A percentile compares a stretch with the other conserved stretches of the same genome.
These are phyloP conservation scores for Urochloa ruziziensis DNA, from an alignment of 176 grass and related monocot species.

Conservation along the genomic window DNA sequence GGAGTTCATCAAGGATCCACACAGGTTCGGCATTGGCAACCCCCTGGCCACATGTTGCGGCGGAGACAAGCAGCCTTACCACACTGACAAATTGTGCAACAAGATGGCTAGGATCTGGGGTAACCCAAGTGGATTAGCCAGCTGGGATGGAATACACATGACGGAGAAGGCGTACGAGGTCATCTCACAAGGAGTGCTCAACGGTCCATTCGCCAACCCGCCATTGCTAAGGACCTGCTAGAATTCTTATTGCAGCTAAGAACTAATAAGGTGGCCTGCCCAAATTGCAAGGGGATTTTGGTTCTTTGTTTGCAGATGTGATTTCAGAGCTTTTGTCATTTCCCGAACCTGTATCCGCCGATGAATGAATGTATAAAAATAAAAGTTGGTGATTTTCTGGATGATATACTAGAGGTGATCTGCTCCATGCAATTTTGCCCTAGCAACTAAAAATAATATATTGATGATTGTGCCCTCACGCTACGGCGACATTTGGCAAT, in stretches of 20 bases:
- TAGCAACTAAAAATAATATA: too few relatives aligned
- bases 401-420: too few relatives aligned
- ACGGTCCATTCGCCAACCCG: slow-evolving; percentile 32
- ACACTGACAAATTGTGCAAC: background rate
- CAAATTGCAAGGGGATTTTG: too few relatives aligned
- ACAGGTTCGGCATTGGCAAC: background rate
- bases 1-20: slow-evolving; percentile 20
- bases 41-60: slow-evolving; percentile 49
- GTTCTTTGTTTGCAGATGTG: too few relatives aligned
- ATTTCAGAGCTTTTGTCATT: too few relatives aligned
- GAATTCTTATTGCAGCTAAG: background rate
- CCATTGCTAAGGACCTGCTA: slow-evolving; percentile 31
- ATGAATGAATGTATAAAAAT: too few relatives aligned
- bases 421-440: too few relatives aligned
- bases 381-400: too few relatives aligned
- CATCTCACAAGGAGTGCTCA: slow-evolving; percentile 41
- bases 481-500: too few relatives aligned
- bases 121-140: slow-evolving; percentile 17
- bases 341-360: too few relatives aligned
- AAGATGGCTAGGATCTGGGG: slow-evolving; percentile 16
- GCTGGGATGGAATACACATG: slow-evolving; percentile 60
- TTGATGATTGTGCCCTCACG: too few relatives aligned
- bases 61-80: background rate
- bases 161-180: slow-evolving; percentile 47
- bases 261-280: too few relatives aligned